These are phyloP conservation scores for Andrographis paniculata DNA, from an alignment of 305 asterid species.

Conservation along the genomic window DNA sequence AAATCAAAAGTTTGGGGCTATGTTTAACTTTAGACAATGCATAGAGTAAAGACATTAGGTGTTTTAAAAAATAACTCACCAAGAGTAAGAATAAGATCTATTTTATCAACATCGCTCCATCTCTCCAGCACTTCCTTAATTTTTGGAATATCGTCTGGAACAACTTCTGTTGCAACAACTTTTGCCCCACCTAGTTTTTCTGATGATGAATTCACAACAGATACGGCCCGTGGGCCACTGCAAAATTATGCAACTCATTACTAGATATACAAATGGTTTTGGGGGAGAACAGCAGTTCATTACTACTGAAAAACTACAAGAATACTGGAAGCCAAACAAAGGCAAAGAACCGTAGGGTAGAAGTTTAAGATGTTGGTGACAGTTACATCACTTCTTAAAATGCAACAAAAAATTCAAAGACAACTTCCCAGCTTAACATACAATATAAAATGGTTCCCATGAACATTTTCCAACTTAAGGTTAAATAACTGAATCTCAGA, in stretches of 20 bases:
- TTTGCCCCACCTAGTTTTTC: constrained; percentile 78
- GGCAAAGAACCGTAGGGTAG: no score
- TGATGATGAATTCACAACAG: constrained; percentile 76
- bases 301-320: background rate
- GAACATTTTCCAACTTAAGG: background rate
- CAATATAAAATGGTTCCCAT: no score
- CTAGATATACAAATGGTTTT: constrained; percentile 2
- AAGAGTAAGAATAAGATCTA: constrained; percentile 92
- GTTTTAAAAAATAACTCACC: constrained; percentile 30
- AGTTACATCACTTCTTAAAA: no score
- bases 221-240: constrained; percentile 93
- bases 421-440: no score
- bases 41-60: constrained; percentile 9
- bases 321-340: constrained; percentile 2
- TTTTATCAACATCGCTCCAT: constrained; percentile 84
- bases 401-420: no score
- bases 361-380: no score
- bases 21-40: no score
- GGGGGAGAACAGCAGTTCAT: constrained; percentile 1
- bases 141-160: constrained; percentile 70
- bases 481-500: background rate
- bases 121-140: constrained; percentile 58
- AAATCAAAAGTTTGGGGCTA: no score
- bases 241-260: constrained; percentile 23
- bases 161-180: constrained; percentile 67